Evolutionary conservation across 2,329 filamentous ascomycete genomes (phyloP), one percentile per base, ranked within the genome.

Genomic region (Coniochaeta sp.): DNA sequence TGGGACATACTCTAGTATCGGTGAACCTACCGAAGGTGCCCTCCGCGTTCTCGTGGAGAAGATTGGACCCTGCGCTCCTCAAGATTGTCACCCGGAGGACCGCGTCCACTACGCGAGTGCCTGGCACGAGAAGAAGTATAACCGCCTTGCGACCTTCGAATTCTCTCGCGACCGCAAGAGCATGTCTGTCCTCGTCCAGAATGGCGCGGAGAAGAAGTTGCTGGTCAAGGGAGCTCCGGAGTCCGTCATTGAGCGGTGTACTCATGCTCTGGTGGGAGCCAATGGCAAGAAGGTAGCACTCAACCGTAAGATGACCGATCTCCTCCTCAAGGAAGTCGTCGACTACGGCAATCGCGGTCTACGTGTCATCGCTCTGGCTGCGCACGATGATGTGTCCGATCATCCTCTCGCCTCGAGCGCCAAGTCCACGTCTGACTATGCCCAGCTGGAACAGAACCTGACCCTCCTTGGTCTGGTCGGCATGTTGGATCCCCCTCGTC

Each of bases 91-190:
- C 54, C 80, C 79, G n/a, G 77, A 81, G 62, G 81, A 92, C 64
- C 85, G 86, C 64, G 81, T 95, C 44, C 89, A 98, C 77, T 85
- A 89, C 68, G 87, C 91, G 62, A 98, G 92, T 78, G 83, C 87
- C 65, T 87, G 88, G 76, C 97, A 96, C 72, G 93, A 96, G 76
- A 81, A 86, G 66, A 83, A 85, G 66, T 84, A 88, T 57, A 85
- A 86, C 58, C 86, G 89, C 47, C 81, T 96, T 60, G 89, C 93
- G 9, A 96, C 92, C 12, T 99, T 91, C 68, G 95, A 99, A 73
- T 99, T 99, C 77, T 98, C 95, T 1, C 88, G 95, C 68, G 95
- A 99, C 75, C 87, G 95, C 64, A 99, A 99, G 85, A 98, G 93
- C 76, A 99, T 99, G 95, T 99, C 95, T 56, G 96, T 99, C 38